Percentiles rank a stretch among this genome's conserved stretches.
Conservation (phyloP, 352 stramenopile species). For the Globisporangium perplexum region DNA sequence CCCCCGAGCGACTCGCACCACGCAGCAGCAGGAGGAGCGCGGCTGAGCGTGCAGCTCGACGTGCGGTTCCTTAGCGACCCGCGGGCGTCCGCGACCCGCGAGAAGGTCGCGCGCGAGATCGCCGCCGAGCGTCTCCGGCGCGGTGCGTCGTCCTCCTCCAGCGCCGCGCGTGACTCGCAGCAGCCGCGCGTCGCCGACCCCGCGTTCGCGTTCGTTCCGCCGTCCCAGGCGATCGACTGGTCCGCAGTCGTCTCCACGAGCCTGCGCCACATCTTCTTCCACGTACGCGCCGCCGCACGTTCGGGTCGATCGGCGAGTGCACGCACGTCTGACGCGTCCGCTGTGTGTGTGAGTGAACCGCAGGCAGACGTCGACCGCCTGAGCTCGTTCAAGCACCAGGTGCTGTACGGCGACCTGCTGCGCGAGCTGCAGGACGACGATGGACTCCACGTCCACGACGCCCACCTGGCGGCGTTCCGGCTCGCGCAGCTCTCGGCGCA, state of each 20-base stretch:
- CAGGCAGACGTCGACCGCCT: constrained; percentile 53
- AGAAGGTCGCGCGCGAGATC: constrained; percentile 11
- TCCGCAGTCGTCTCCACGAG: constrained; percentile 43
- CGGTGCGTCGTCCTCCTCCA: background rate
- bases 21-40: constrained; percentile 4
- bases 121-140: background rate
- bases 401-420: constrained; percentile 50
- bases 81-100: constrained; percentile 18
- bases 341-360: background rate
- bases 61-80: constrained; percentile 26
- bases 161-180: no score
- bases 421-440: constrained; percentile 44
- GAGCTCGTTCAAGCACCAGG: constrained; percentile 37
- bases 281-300: constrained; percentile 16
- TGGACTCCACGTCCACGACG: constrained; percentile 44
- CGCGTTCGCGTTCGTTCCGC: constrained; percentile 46
- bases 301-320: background rate
- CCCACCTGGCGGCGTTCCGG: constrained; percentile 42
- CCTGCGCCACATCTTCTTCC: constrained; percentile 57
- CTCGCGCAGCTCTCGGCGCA: constrained; percentile 56
- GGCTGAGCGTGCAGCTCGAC: constrained; percentile 33
- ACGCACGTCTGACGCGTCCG: background rate
- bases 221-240: constrained; percentile 53
- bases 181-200: constrained; percentile 30
- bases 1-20: constrained; percentile 10